Evolutionary conservation across 2,329 filamentous ascomycete species (phyloP).

Genomic region (Cladosporium sphaerospermum): DNA sequence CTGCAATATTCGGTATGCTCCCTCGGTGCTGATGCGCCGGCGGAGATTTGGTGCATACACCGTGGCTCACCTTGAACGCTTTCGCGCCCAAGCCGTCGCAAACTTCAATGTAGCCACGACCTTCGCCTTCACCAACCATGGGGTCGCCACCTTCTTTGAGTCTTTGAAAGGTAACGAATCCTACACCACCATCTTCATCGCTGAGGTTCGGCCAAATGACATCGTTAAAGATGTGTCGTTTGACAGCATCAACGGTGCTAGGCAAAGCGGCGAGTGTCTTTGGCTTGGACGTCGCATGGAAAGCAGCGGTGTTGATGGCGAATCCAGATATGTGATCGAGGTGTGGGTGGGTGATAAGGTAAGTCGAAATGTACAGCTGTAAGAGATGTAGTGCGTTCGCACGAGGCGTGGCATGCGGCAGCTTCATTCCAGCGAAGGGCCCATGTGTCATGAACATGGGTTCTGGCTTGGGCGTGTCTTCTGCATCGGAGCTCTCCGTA

Average conservation of each 20-base stretch:
- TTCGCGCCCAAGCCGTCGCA: conserved; percentile 86
- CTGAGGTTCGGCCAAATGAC: conserved; percentile 96
- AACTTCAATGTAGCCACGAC: conserved; percentile 78
- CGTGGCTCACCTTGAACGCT: conserved; percentile 81
- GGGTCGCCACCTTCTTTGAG: conserved; percentile 84
- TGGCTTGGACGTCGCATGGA: conserved; percentile 67
- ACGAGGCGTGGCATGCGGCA: conserved; percentile 59
- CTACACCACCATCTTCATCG: conserved; percentile 91
- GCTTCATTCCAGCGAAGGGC: conserved; percentile 71
- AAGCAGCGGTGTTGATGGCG: conserved; percentile 84
- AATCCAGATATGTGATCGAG: conserved; percentile 89
- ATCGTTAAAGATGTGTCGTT: conserved; percentile 94
- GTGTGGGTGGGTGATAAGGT: conserved; percentile 94
- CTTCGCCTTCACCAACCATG: conserved; percentile 71
- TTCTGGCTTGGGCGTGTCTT: conserved; percentile 21
- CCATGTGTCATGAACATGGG: conserved; percentile 54
- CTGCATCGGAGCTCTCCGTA: conserved; percentile 16
- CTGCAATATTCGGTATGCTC: conserved; percentile 36
- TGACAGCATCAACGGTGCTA: conserved; percentile 85
- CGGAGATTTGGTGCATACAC: conserved; percentile 68
- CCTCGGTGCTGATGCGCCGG: conserved; percentile 35
- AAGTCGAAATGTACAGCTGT: conserved; percentile 73
- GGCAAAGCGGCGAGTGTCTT: conserved; percentile 84
- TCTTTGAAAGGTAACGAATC: conserved; percentile 82
- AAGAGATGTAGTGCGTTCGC: conserved; percentile 80